Base-by-base conservation (phyloP, 129 eudicot genomes). In the Lactuca sativa region DNA sequence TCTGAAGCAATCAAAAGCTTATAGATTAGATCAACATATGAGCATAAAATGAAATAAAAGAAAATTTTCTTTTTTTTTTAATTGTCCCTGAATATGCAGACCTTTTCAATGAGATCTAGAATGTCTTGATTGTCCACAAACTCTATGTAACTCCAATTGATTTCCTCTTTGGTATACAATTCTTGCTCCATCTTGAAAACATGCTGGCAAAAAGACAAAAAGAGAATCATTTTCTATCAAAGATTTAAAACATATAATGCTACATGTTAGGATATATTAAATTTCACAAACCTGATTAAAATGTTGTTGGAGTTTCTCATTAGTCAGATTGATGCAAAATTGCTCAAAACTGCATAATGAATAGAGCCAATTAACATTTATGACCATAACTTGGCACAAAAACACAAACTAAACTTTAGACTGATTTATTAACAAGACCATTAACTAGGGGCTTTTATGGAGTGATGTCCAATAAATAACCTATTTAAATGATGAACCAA, bases 161-260 rank as follows among this genome's bases (percentile, higher is more conserved):
- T 92, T 81, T 86, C 96, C 80, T 92, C 97, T 64, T 76, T 86
- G 6, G 82, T 81, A 69, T 92, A 92, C 63, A 86, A 90, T 83
- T 92, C 97, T 82, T 92, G 97, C 76, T 92, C 97, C 97, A 92
- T 88, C 82, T 88, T 92, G 82, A 92, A 92, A 78, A 92, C 97
- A 72, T 92, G 97, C 97, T 92, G 97, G 63, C 67, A 79, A 69
- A 71, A 56, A 25, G 1, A 66, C 11, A 38, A 47, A 33, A 40
- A 40, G 47, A 40, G 47, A 60, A 69, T 25, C 21, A 52, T 54
- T 21, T 80, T 21, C 77, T 59, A 59, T 56, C 37, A 51, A 63
- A 75, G 59, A 36, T 37, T 14, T 34, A 59, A 60, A 60, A 5
- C 7, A 11, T 37, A 21, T 62, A 69, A 69, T 36, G 64, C 49